Evolutionary conservation across 73 alveolate genomes (phyloP), one percentile per base, ranked within the genome.

Genomic region (Stentor coeruleus): DNA sequence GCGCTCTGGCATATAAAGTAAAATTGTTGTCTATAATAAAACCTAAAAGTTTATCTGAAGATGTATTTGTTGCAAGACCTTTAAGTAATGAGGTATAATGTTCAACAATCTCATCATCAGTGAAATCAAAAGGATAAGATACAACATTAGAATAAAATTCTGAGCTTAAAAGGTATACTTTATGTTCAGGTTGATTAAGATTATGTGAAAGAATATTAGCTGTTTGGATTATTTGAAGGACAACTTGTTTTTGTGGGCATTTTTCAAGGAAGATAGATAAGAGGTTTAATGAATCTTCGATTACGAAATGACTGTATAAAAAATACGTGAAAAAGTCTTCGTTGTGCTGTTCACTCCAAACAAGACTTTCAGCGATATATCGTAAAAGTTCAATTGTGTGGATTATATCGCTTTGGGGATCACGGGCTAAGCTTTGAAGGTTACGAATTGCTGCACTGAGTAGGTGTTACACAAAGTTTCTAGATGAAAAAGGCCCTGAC

Each of bases 131-230:
- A 20, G 79, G 79, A 20, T 31, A 66, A 20, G 79, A 20, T 20
- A 66, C 37, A 31, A 66, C 33, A 20, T 66, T 31, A 20, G 40
- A 20, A 33, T 66, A 66, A 66, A 66, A 66, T 33, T 66, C 40
- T 20, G 79, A 20, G 39, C 42, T 26, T 40, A 66, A 66, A 14
- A 66, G 33, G 2, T 66, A 66, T 26, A 20, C 79, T 33, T 66
- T 66, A 2, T 31, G n/a, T 2, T 66, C 79, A 2, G n/a, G n/a
- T 66, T 66, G 26, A 66, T 20, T 20, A 1, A 66, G 79, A 66
- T 66, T 66, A 31, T 66, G 79, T 28, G 79, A 20, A 37, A 66
- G 39, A 11, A 66, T 66, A 66, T 66, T 66, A 20, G 79, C 79
- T 28, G 79, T 66, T 33, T 66, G 79, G 0, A 66, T 66, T 2